Evolutionary conservation across 306 rosid species (phyloP), one percentile per base, ranked within the genome.

Genomic region (Medicago arabica): DNA sequence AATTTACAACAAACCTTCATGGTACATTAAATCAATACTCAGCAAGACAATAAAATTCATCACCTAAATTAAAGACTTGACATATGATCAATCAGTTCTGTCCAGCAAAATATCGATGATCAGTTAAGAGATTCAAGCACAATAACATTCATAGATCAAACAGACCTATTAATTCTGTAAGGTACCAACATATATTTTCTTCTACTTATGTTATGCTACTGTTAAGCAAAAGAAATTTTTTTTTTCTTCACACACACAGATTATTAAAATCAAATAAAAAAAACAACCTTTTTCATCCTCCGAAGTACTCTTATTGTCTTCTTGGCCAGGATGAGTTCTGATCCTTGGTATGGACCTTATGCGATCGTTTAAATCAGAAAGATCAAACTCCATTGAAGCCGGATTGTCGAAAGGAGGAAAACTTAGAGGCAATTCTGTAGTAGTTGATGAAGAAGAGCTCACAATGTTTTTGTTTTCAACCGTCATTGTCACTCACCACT

Each of bases 71-170:
- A 19, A 34, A 51, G 31, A 69, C 44, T 39, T 12, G 65, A 6
- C 15, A 46, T 46, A 13, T 46, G 43, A 76, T 60, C 75, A 78
- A 50, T 46, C 46, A 21, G 5, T 34, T 34, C 38, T 2, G 63
- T 57, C 6, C 59, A 53, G 25, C 44, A 64, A 54, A 57, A 36
- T 6, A 25, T 70, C 38, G 5, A 34, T 34, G 38, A 2, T 34
- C 38, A 5, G 38, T 34, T 34, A 34, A 34, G 7, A 34, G 38
- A 83, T 17, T 49, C 75, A 69, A 9, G 16, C 60, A 38, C 49
- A 71, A 28, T 0, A 46, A 83, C 64, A 69, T 18, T 69, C 40
- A 79, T 17, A 19, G 60, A 17, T 64, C 55, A 50, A n/a, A 15
- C 60, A 70, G 61, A 69, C 74, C 69, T 13, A 18, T 50, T 50